Evolutionary conservation across 2,329 filamentous ascomycete genomes (phyloP).

Genomic region (Colletotrichum sp.): DNA sequence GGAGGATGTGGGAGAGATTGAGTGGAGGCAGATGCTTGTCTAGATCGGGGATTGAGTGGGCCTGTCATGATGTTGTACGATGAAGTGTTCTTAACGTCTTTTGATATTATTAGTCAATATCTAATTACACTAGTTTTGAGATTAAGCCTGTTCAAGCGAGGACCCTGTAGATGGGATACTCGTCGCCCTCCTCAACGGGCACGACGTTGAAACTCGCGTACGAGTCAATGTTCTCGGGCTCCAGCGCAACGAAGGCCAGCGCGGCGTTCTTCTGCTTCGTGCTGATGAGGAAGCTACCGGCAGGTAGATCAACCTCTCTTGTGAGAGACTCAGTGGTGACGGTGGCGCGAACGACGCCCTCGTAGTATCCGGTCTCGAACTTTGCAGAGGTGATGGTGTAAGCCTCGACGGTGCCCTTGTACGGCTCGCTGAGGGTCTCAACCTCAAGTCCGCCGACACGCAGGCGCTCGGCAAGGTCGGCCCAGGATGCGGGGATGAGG

Average conservation of each 20-base stretch:
- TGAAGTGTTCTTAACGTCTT: neutral
- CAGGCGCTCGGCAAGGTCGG: constrained; percentile 29
- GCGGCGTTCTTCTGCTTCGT: constrained; percentile 35
- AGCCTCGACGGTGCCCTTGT: constrained; percentile 30
- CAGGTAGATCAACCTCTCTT: constrained; percentile 26
- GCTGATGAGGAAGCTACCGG: constrained; percentile 33
- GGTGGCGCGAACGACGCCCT: constrained; percentile 28
- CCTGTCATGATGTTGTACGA: neutral
- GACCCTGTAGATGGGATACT: constrained; percentile 33
- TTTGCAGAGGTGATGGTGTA: constrained; percentile 26
- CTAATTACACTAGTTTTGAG: neutral
- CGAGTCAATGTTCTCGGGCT: constrained; percentile 38
- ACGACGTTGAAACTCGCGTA: constrained; percentile 34
- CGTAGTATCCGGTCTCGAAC: constrained; percentile 28
- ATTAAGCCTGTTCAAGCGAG: neutral
- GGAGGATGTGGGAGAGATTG: neutral
- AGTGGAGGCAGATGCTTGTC: neutral
- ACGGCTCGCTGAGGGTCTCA: constrained; percentile 25
- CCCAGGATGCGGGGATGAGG: constrained; percentile 31
- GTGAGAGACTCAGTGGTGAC: constrained; percentile 23
- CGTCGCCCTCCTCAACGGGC: constrained; percentile 29
- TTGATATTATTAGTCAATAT: neutral
- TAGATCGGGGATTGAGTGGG: rapidly evolving
- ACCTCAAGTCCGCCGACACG: constrained; percentile 28
- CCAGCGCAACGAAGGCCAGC: constrained; percentile 30